Evolutionary conservation across 78 protist species (phyloP).

Genomic region (Pigoraptor vietnamica): DNA sequence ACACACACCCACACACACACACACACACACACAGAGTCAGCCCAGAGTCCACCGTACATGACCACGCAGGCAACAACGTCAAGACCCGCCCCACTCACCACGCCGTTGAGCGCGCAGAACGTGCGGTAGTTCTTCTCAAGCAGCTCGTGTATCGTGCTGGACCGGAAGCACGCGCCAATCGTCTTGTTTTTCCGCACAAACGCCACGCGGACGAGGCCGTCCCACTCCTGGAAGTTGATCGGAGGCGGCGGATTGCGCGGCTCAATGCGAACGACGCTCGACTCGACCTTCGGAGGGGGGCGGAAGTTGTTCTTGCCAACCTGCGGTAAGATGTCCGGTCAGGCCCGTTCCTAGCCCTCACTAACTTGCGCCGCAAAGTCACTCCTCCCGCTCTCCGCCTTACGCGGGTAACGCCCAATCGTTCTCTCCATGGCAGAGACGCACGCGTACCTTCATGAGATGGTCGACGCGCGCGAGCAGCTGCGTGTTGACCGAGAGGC

Average conservation of each 20-base stretch:
- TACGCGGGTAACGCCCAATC: no score
- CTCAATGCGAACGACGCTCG: conserved; percentile 90
- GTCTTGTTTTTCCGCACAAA: conserved; percentile 97
- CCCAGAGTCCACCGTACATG: no score
- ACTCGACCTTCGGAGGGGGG: conserved; percentile 99
- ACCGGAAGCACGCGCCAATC: conserved; percentile 77
- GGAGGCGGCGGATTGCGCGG: conserved; percentile 95
- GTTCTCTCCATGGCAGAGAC: no score
- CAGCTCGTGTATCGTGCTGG: conserved; percentile 52
- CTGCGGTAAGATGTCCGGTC: no score
- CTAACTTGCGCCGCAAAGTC: no score
- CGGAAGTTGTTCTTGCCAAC: conserved; percentile 86
- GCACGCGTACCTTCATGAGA: conserved; percentile 28
- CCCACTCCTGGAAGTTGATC: conserved; percentile 96
- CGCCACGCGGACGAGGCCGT: conserved; percentile 86
- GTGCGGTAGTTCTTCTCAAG: conserved; percentile 77
- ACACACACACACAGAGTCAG: no score
- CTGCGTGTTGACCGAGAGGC: conserved; percentile 91
- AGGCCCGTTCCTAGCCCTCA: no score
- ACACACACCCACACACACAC: no score
- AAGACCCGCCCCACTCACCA: neutral
- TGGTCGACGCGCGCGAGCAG: conserved; percentile 60
- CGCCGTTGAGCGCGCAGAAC: conserved; percentile 54
- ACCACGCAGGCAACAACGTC: neutral
- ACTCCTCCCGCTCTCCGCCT: no score